phyloP scores from a whole-genome alignment of 495 filamentous ascomycete species.

The Penicillium simplicissimum region DNA sequence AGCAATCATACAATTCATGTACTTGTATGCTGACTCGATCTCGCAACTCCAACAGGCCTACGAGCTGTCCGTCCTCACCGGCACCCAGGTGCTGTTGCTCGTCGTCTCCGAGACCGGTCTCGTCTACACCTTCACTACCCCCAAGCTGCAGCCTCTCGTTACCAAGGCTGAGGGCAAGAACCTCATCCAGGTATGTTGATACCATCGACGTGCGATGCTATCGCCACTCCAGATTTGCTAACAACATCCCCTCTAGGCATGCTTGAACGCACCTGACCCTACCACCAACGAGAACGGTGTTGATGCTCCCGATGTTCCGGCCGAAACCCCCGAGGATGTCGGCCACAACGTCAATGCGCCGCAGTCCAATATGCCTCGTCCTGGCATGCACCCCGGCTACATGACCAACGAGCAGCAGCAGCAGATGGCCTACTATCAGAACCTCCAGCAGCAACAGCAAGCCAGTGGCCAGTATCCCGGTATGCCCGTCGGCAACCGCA shows the following conservation, averaged over 20 bases:
- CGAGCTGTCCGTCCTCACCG: slow-evolving; percentile 94
- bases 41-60: slow-evolving; percentile 66
- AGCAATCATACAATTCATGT: not conserved
- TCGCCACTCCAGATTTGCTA: not conserved
- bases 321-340: slow-evolving; percentile 59
- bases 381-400: slow-evolving; percentile 52
- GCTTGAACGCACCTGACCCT: slow-evolving; percentile 96
- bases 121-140: slow-evolving; percentile 99
- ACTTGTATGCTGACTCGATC: not conserved
- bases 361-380: slow-evolving; percentile 53
- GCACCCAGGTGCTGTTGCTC: slow-evolving; percentile 94
- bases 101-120: slow-evolving; percentile 98
- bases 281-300: slow-evolving; percentile 88
- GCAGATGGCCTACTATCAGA: slow-evolving; percentile 60
- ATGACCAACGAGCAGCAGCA: slow-evolving; percentile 61
- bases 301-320: slow-evolving; percentile 59
- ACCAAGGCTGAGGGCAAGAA: slow-evolving; percentile 99
- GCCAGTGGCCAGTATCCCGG: slow-evolving; percentile 56
- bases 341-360: slow-evolving; percentile 54
- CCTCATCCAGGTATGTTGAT: slow-evolving; percentile 81
- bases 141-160: slow-evolving; percentile 97
- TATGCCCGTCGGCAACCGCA: slow-evolving; percentile 56
- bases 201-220: not conserved
- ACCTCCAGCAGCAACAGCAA: slow-evolving; percentile 57
- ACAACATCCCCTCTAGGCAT: slow-evolving; percentile 61